A percentile compares a stretch with the other conserved stretches of the same genome.
Conservation (phyloP, 2,329 filamentous ascomycete genomes). For the Xylaria sp. region DNA sequence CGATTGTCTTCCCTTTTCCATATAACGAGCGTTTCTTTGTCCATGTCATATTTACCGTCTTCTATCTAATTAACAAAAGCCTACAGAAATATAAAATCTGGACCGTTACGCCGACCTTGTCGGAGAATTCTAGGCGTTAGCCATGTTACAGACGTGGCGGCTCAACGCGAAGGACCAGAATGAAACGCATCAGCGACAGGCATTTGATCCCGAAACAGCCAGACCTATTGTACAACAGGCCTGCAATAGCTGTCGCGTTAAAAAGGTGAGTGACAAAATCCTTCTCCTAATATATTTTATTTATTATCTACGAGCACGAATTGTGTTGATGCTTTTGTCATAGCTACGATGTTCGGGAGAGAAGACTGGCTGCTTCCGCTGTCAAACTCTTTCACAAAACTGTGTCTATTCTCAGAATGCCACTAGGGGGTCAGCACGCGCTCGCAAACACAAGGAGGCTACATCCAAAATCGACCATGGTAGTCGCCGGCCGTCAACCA, state of each 20-base stretch:
- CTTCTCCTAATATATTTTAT: not conserved
- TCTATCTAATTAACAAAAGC: not conserved
- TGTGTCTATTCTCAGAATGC: conserved; percentile 23
- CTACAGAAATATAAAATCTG: not conserved
- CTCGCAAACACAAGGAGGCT: conserved; percentile 22
- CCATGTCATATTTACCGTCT: not conserved
- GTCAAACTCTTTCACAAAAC: conserved; percentile 17
- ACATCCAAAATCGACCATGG: conserved; percentile 1
- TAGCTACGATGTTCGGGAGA: conserved; percentile 27
- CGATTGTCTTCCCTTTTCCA: not conserved
- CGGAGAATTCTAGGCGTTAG: not conserved
- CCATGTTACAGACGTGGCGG: conserved; percentile 33
- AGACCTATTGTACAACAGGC: conserved; percentile 29
- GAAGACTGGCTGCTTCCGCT: conserved; percentile 27
- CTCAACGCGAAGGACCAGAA: conserved; percentile 26
- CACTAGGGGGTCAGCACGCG: conserved; percentile 15
- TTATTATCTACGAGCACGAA: not conserved
- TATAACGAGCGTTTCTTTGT: not conserved
- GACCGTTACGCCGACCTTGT: not conserved
- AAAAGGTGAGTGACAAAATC: conserved; percentile 17
- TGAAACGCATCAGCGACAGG: conserved; percentile 22
- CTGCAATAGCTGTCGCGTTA: conserved; percentile 32
- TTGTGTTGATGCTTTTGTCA: not conserved
- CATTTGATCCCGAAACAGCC: conserved; percentile 28
- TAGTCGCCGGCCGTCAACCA: conserved; percentile 7